phyloP scores from a whole-genome alignment of 2,329 filamentous ascomycete species.

The Botryotinia narcissicola region DNA sequence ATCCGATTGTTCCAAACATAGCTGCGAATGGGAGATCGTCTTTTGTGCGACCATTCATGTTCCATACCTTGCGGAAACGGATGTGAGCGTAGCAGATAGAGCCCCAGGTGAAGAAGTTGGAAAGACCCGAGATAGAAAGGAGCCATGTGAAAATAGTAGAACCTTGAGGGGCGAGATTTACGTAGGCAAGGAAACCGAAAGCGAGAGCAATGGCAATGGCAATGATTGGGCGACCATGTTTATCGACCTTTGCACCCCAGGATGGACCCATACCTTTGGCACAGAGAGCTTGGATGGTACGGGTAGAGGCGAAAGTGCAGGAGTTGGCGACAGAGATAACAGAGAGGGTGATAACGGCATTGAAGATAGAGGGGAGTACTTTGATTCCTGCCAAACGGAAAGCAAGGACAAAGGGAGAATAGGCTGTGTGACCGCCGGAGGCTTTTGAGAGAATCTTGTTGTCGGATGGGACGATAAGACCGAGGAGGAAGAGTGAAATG shows the following conservation, averaged over 20 bases:
- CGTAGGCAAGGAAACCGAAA: conserved; percentile 58
- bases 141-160: conserved; percentile 68
- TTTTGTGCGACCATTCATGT: conserved; percentile 52
- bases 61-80: conserved; percentile 62
- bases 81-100: conserved; percentile 65
- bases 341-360: conserved; percentile 85
- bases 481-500: conserved; percentile 76
- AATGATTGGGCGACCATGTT: conserved; percentile 68
- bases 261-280: conserved; percentile 81
- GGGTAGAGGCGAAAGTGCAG: conserved; percentile 85
- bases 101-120: conserved; percentile 74
- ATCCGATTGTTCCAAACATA: conserved; percentile 60
- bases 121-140: conserved; percentile 68
- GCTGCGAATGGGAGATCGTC: conserved; percentile 50
- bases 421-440: conserved; percentile 62
- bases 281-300: conserved; percentile 84
- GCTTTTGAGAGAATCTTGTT: conserved; percentile 58
- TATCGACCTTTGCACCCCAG: conserved; percentile 77
- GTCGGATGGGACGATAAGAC: conserved; percentile 75
- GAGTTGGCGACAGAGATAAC: conserved; percentile 91
- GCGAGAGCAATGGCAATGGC: conserved; percentile 51
- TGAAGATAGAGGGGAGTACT: conserved; percentile 84
- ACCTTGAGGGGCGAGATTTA: conserved; percentile 57
- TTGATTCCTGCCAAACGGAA: conserved; percentile 81
- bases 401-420: conserved; percentile 90